A percentile compares a stretch with the other conserved stretches of the same genome.
Conservation (phyloP, 345 rosid genomes). For the Limnanthes douglasii region DNA sequence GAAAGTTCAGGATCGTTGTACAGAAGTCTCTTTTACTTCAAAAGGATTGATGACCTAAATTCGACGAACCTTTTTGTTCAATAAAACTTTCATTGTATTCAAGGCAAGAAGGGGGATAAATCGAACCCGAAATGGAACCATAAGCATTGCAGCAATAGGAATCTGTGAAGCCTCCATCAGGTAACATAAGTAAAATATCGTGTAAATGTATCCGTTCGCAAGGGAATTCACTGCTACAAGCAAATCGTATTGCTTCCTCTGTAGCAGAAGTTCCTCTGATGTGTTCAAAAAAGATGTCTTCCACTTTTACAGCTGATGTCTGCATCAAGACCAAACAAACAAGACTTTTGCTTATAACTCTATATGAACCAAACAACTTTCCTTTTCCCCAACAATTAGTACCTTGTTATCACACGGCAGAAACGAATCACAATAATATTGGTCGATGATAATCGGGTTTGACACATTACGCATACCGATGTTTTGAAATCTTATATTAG, state of each 20-base stretch:
- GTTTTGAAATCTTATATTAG: slow-evolving; percentile 40
- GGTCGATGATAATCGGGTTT: slow-evolving; percentile 74
- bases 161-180: slow-evolving; percentile 17
- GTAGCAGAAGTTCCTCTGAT: slow-evolving; percentile 73
- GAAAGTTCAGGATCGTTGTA: no score
- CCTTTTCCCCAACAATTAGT: neutral
- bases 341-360: neutral
- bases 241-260: slow-evolving; percentile 48
- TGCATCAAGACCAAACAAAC: slow-evolving; percentile 13
- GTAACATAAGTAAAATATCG: slow-evolving; percentile 42
- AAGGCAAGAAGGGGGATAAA: slow-evolving; percentile 52
- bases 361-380: neutral
- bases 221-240: slow-evolving; percentile 54
- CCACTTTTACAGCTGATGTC: slow-evolving; percentile 64
- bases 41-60: slow-evolving; percentile 11
- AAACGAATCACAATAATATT: slow-evolving; percentile 68
- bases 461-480: slow-evolving; percentile 65
- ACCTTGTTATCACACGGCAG: slow-evolving; percentile 83
- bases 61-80: slow-evolving; percentile 20
- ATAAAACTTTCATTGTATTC: slow-evolving; percentile 20
- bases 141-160: slow-evolving; percentile 78
- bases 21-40: no score
- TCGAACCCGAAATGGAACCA: slow-evolving; percentile 41
- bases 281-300: slow-evolving; percentile 35
- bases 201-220: slow-evolving; percentile 47